Evolutionary conservation across 2,329 filamentous ascomycete genomes (phyloP).

Genomic region (Paecilomyces sp.): DNA sequence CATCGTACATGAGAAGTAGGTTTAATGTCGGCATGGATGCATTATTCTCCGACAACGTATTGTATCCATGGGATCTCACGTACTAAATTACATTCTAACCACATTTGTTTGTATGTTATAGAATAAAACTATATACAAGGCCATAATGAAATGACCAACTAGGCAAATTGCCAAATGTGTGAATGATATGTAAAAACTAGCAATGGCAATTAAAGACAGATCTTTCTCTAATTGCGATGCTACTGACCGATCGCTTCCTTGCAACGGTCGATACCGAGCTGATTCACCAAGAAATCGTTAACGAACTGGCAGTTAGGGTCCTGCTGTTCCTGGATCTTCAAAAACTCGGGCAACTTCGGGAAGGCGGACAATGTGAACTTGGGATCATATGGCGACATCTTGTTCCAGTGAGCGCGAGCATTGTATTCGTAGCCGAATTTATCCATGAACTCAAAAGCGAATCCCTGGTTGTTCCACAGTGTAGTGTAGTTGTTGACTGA

Average conservation of each 20-base stretch:
- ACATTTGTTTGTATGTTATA: neutral
- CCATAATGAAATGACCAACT: neutral
- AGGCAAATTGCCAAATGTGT: neutral
- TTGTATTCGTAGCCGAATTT: slow-evolving; percentile 10
- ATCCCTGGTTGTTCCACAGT: slow-evolving; percentile 9
- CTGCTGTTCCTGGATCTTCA: slow-evolving; percentile 10
- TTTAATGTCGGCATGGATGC: neutral
- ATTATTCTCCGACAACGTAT: neutral
- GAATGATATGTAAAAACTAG: neutral
- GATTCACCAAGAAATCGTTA: slow-evolving; percentile 10
- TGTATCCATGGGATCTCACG: neutral
- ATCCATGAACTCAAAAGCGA: slow-evolving; percentile 8
- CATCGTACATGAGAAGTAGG: neutral
- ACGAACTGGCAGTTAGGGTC: slow-evolving; percentile 14
- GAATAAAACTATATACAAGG: neutral
- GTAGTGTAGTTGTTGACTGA: slow-evolving; percentile 11
- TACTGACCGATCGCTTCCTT: neutral
- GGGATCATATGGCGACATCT: slow-evolving; percentile 9
- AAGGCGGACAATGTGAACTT: slow-evolving; percentile 6
- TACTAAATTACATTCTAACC: neutral
- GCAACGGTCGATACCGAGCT: slow-evolving; percentile 9
- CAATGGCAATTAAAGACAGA: neutral
- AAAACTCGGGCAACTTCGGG: slow-evolving; percentile 10
- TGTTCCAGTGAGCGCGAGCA: slow-evolving; percentile 13
- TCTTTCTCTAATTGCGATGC: neutral